A percentile compares a stretch with the other conserved stretches of the same genome.
These are phyloP conservation scores for Cyclanthera cordifolia DNA, from an alignment of 306 rosid genomes.

Conservation along the genomic window DNA sequence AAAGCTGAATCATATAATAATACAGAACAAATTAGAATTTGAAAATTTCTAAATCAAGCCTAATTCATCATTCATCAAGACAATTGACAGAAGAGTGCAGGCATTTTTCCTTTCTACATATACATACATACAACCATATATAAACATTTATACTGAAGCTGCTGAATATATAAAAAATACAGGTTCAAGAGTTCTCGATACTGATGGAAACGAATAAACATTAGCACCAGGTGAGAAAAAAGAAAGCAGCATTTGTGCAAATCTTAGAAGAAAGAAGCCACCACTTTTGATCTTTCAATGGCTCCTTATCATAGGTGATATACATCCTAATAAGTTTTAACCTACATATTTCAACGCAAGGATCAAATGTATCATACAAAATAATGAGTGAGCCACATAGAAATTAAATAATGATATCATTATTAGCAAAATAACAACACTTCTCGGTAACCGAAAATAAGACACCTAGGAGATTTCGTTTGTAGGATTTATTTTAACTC, in stretches of 20 bases:
- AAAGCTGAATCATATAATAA: background rate
- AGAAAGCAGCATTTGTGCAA: background rate
- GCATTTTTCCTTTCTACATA: background rate
- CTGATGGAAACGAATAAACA: background rate
- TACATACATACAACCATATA: background rate
- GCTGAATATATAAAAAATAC: background rate
- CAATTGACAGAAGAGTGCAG: background rate
- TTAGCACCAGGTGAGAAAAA: conserved; percentile 4
- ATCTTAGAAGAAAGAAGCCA: conserved; percentile 3
- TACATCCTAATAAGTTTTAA: conserved; percentile 8
- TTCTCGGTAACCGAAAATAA: background rate
- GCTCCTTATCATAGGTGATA: conserved; percentile 6
- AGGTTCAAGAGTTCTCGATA: background rate
- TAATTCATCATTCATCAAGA: background rate
- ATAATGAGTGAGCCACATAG: background rate
- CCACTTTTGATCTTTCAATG: conserved; percentile 4
- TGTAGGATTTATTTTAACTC: too few species aligned
- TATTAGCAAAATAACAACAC: background rate
- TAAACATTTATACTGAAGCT: background rate
- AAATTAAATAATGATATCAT: background rate
- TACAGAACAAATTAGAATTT: background rate
- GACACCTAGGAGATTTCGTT: background rate
- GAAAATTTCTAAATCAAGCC: conserved; percentile 1
- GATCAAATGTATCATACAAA: background rate
- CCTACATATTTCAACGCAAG: conserved; percentile 13